phyloP scores from a whole-genome alignment of 2,329 filamentous ascomycete genomes.

The Lasiodiplodia hormozganensis region DNA sequence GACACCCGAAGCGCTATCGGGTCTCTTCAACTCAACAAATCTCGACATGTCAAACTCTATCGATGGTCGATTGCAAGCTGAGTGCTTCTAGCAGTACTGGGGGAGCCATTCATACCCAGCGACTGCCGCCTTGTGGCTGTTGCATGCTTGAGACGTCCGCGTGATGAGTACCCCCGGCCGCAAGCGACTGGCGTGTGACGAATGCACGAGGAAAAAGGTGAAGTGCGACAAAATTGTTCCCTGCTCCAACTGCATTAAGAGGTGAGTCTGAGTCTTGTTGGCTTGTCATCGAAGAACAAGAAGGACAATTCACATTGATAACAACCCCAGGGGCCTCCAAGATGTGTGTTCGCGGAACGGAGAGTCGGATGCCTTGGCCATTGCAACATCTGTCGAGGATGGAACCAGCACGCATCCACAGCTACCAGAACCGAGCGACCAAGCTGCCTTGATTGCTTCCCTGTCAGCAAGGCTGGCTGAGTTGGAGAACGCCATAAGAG shows the following conservation, averaged over 20 bases:
- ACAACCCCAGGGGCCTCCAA: constrained; percentile 30
- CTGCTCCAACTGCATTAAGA: constrained; percentile 49
- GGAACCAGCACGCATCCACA: neutral
- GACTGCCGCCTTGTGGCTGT: too few relatives aligned
- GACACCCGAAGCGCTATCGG: neutral
- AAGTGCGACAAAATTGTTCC: constrained; percentile 52
- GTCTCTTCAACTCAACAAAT: too few relatives aligned
- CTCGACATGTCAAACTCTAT: neutral
- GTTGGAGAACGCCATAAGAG: constrained; percentile 36
- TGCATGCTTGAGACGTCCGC: neutral
- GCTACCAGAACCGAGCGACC: neutral
- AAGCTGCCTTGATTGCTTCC: constrained; percentile 31
- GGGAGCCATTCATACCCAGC: rapidly evolving
- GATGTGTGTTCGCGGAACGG: constrained; percentile 33
- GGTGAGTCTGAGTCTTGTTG: constrained; percentile 32
- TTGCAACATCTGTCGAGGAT: constrained; percentile 20
- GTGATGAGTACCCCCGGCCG: neutral
- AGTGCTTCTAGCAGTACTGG: too few relatives aligned
- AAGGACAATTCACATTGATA: neutral
- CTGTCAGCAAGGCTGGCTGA: constrained; percentile 39
- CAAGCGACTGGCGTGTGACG: constrained; percentile 38
- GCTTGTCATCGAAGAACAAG: neutral
- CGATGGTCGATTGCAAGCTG: too few relatives aligned
- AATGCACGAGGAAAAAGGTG: constrained; percentile 43
- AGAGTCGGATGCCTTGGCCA: constrained; percentile 14